These are phyloP conservation scores for Boletellus deceptivus DNA, from an alignment of 1,284 basidiomycete genomes.

Conservation along the genomic window DNA sequence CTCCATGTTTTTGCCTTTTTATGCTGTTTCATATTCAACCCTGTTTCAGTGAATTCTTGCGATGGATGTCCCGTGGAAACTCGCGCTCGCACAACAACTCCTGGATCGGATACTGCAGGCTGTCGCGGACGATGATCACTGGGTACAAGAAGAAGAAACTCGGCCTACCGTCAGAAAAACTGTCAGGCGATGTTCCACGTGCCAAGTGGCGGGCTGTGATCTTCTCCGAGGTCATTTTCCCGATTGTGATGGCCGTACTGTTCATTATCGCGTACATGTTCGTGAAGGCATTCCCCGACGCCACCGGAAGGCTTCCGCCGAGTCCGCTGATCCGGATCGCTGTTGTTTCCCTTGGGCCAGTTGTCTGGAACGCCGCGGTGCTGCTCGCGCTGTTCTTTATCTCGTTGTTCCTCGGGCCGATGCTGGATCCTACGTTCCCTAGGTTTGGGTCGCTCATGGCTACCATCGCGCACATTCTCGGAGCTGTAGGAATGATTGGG, in stretches of 20 bases:
- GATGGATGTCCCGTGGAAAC: slow-evolving; percentile 98
- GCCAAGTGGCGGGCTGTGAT: slow-evolving; percentile 89
- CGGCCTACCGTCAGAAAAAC: slow-evolving; percentile 91
- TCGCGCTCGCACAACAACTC: slow-evolving; percentile 95
- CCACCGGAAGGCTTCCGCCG: slow-evolving; percentile 64
- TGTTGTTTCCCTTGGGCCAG: slow-evolving; percentile 90
- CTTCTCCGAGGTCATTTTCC: slow-evolving; percentile 85
- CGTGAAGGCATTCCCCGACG: slow-evolving; percentile 77
- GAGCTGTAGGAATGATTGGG: slow-evolving; percentile 81
- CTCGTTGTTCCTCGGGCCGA: slow-evolving; percentile 90
- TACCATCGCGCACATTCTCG: slow-evolving; percentile 78
- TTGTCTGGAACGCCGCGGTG: slow-evolving; percentile 93
- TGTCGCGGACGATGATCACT: slow-evolving; percentile 93
- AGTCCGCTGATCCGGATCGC: slow-evolving; percentile 88
- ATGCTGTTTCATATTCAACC: slow-evolving; percentile 8
- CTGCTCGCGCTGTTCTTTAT: slow-evolving; percentile 85
- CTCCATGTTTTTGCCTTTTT: slow-evolving; percentile 15
- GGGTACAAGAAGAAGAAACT: slow-evolving; percentile 97
- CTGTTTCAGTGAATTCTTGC: slow-evolving; percentile 77
- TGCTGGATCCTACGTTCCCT: slow-evolving; percentile 81
- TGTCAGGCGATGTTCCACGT: slow-evolving; percentile 88
- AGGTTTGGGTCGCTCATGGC: slow-evolving; percentile 91
- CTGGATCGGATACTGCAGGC: slow-evolving; percentile 96
- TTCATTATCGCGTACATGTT: slow-evolving; percentile 91
- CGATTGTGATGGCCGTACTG: slow-evolving; percentile 77